Evolutionary conservation across 225 moss, liverwort and hornwort species (phyloP), one percentile per base, ranked within the genome.

Genomic region (Straminergon stramineum): DNA sequence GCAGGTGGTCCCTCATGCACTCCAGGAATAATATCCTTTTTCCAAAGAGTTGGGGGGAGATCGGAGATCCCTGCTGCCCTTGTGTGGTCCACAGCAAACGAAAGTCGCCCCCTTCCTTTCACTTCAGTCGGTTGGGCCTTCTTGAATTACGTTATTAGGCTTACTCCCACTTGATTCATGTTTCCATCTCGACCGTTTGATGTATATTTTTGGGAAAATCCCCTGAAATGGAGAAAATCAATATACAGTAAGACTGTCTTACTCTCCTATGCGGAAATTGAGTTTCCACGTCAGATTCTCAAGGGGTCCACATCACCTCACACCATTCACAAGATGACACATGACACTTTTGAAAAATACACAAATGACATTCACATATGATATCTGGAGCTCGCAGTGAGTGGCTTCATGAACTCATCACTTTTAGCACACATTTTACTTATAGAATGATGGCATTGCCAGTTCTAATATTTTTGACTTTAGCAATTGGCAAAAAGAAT

Each of bases 31-130:
- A n/a, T 61, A 39, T 35, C 35, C 88, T 82, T 89, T 89, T 91
- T 89, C 91, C 89, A 89, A 91, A 82, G 86, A 91, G 86, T 60
- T 89, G 56, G 86, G 81, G 81, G 90, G 88, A 81, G 85, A 81
- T 60, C 67, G 22, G 22, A n/a, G n/a, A 39, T 39, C 34, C 39
- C 12, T 34, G 64, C 53, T 73, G 11, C 32, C 43, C 18, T 74
- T 81, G 17, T 37, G 24, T 71, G 79, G 84, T 64, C 56, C 73
- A 55, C 79, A 84, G 19, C 53, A 24, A 62, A 3, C 15, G 5
- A 19, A 20, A 52, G 52, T 35, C 27, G 17, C 32, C 45, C 64
- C 18, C 17, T 15, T 32, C 64, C 43, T 3, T 37, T 41, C 15
- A 32, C 48, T 35, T 37, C 79, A 26, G 24, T 63, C 9, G 32